Evolutionary conservation across 805 yeast genomes (phyloP).

Genomic region (Wickerhamiella parazyma): DNA sequence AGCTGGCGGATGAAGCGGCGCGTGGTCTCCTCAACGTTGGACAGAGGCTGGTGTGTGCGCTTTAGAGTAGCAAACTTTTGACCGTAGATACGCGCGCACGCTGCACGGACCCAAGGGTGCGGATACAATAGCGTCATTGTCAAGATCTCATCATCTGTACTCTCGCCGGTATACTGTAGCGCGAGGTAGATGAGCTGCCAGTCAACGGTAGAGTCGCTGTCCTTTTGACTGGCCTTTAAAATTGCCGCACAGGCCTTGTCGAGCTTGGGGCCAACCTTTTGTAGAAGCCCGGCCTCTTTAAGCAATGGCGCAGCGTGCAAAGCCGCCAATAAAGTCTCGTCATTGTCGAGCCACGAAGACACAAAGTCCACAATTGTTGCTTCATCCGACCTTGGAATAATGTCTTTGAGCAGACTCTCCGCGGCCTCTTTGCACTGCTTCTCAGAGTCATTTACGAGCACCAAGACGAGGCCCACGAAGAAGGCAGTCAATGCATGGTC

Average conservation of each 20-base stretch:
- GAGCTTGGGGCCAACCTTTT: conserved; percentile 5
- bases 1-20: conserved; percentile 62
- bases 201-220: conserved; percentile 29
- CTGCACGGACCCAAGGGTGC: conserved; percentile 79
- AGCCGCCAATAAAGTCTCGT: conserved; percentile 17
- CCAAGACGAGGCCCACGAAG: conserved; percentile 69
- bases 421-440: conserved; percentile 79
- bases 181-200: conserved; percentile 75
- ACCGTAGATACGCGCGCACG: conserved; percentile 47
- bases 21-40: conserved; percentile 38
- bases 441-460: conserved; percentile 63
- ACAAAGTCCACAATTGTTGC: conserved; percentile 13
- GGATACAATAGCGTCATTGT: conserved; percentile 58
- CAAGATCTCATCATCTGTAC: conserved; percentile 28
- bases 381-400: conserved; percentile 19
- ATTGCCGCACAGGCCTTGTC: not conserved
- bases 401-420: conserved; percentile 36
- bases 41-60: conserved; percentile 22
- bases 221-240: conserved; percentile 14
- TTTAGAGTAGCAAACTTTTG: conserved; percentile 33
- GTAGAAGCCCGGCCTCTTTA: not conserved
- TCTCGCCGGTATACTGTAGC: conserved; percentile 32
- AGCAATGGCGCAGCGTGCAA: conserved; percentile 16
- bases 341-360: conserved; percentile 15
- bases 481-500: conserved; percentile 43